phyloP scores from a whole-genome alignment of 1,139 yeast genomes.

The Hanseniaspora uvarum region DNA sequence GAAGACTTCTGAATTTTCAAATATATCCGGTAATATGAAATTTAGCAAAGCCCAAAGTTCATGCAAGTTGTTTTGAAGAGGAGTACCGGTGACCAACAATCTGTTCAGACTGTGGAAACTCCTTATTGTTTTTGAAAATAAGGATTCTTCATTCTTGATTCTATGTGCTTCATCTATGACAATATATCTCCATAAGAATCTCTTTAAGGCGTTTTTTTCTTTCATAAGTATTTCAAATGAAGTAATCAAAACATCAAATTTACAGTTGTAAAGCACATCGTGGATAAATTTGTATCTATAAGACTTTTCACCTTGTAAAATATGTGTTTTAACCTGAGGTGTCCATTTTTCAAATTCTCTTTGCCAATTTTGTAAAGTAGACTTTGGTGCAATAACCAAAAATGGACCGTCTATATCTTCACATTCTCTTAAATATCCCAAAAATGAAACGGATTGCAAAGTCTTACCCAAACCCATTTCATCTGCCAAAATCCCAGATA shows the following conservation, averaged over 20 bases:
- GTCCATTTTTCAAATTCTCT: constrained; percentile 92
- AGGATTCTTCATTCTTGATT: constrained; percentile 85
- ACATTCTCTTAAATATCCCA: constrained; percentile 74
- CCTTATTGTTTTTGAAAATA: constrained; percentile 80
- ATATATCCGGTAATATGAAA: constrained; percentile 85
- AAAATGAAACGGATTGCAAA: constrained; percentile 78
- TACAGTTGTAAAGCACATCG: constrained; percentile 50
- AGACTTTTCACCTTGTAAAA: constrained; percentile 80
- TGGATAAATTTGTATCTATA: constrained; percentile 54
- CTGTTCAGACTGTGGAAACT: constrained; percentile 76
- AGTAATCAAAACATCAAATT: constrained; percentile 81
- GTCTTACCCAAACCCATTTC: constrained; percentile 98
- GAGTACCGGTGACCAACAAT: constrained; percentile 87
- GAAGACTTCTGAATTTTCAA: constrained; percentile 79
- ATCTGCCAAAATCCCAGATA: constrained; percentile 89
- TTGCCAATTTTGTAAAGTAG: constrained; percentile 91
- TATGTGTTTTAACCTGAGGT: constrained; percentile 81
- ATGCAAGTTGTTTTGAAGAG: constrained; percentile 85
- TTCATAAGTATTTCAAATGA: constrained; percentile 88
- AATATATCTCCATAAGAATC: constrained; percentile 86
- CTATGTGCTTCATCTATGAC: constrained; percentile 95
- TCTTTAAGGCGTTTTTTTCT: constrained; percentile 70
- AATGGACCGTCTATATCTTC: constrained; percentile 82
- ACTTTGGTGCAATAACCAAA: constrained; percentile 84
- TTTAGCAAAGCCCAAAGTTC: constrained; percentile 92